A percentile compares a stretch with the other conserved stretches of the same genome.
phyloP scores from a whole-genome alignment of 2,329 filamentous ascomycete species.

The Colletotrichum coccodes region DNA sequence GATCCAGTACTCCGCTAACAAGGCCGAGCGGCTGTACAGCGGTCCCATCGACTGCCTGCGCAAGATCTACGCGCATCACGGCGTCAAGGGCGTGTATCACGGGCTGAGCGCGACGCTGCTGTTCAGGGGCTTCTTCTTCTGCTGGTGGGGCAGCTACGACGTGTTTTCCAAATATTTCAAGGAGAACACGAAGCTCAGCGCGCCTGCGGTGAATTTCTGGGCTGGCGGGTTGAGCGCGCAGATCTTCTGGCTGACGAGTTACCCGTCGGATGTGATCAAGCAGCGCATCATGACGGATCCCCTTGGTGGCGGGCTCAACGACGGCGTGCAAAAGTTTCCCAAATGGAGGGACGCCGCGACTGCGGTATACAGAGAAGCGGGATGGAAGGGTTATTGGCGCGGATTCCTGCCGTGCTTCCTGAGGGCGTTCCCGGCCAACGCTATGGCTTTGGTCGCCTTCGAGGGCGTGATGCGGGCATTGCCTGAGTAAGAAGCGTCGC shows the following conservation, averaged over 20 bases:
- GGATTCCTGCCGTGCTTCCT: conserved; percentile 95
- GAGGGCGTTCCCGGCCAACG: conserved; percentile 94
- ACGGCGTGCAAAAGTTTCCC: conserved; percentile 75
- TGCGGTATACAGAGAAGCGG: conserved; percentile 80
- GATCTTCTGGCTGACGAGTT: conserved; percentile 92
- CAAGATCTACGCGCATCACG: conserved; percentile 78
- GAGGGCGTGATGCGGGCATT: conserved; percentile 85
- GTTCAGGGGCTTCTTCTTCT: conserved; percentile 95
- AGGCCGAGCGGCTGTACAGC: conserved; percentile 81
- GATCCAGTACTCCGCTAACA: conserved; percentile 88
- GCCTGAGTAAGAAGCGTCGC: conserved; percentile 46
- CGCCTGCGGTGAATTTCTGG: conserved; percentile 94
- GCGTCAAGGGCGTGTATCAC: conserved; percentile 84
- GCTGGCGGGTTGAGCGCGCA: conserved; percentile 93
- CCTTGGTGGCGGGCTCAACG: conserved; percentile 75
- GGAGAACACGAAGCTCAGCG: conserved; percentile 74
- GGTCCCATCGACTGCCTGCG: conserved; percentile 86
- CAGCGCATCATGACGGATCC: conserved; percentile 98
- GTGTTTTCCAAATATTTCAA: conserved; percentile 77
- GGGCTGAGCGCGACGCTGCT: conserved; percentile 86
- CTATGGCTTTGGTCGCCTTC: conserved; percentile 91
- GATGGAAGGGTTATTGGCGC: conserved; percentile 87
- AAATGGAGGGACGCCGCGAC: conserved; percentile 84
- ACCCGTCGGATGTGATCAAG: conserved; percentile 94
- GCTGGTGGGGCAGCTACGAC: conserved; percentile 98